These are phyloP conservation scores for Knoxdaviesia capensis DNA, from an alignment of 2,329 filamentous ascomycete species.

Conservation along the genomic window DNA sequence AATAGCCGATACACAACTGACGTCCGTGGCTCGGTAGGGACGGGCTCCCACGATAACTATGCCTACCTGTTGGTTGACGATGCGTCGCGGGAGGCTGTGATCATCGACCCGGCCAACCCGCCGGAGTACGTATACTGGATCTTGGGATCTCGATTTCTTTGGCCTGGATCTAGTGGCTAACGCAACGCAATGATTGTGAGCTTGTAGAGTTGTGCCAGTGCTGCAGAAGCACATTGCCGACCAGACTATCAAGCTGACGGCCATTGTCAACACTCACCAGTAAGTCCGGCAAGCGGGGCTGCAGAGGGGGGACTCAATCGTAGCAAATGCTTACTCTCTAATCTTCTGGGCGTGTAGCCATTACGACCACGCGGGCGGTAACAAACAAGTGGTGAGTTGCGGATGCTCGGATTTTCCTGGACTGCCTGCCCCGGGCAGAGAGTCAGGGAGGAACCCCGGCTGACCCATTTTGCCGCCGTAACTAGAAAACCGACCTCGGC, in stretches of 20 bases:
- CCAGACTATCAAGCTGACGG: slow-evolving; percentile 62
- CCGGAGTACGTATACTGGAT: slow-evolving; percentile 37
- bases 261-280: slow-evolving; percentile 96
- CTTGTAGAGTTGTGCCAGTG: slow-evolving; percentile 32
- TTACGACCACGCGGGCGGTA: slow-evolving; percentile 86
- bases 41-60: slow-evolving; percentile 48
- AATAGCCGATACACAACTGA: slow-evolving; percentile 33
- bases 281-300: slow-evolving; percentile 24
- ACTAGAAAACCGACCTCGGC: slow-evolving; percentile 16
- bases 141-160: too few relatives aligned
- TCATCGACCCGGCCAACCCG: slow-evolving; percentile 65
- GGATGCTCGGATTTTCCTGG: neutral
- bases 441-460: too few relatives aligned
- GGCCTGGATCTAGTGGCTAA: too few relatives aligned
- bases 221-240: slow-evolving; percentile 53
- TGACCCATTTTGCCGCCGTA: neutral
- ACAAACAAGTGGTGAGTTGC: slow-evolving; percentile 49
- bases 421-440: too few relatives aligned
- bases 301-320: slow-evolving; percentile 2
- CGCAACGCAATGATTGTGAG: too few relatives aligned
- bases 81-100: slow-evolving; percentile 55
- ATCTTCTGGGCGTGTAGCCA: slow-evolving; percentile 39
- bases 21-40: slow-evolving; percentile 20
- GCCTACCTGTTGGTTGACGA: slow-evolving; percentile 66
- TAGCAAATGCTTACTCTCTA: neutral